Base-by-base conservation (phyloP, 768 basidiomycete species). In the Mrakia hoshinonis region DNA sequence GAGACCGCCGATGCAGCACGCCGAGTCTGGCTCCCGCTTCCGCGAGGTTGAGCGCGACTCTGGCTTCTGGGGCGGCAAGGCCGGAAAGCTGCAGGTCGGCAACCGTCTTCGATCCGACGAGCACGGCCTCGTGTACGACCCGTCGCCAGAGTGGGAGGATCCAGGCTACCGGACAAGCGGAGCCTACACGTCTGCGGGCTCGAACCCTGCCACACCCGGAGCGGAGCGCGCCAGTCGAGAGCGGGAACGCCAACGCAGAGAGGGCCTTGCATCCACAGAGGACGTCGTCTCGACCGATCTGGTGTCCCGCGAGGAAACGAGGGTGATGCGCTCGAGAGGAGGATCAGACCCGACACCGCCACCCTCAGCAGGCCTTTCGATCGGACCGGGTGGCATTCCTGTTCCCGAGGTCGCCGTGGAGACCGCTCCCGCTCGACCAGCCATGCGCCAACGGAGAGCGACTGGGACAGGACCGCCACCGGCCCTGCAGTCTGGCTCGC, bases 21-120 rank as follows among this genome's bases (percentile, higher is more conserved):
- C 1, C 20, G 46, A 61, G 12, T 61, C 58, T 36, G 55, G 55
- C 3, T 67, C 65, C 7, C n/a, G 52, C 24, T 67, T 67, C 29
- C 26, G 52, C 4, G 66, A 67, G 24, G 38, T 67, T n/a, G 66
- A 67, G 12, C 66, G 66, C 15, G 66, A 67, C 49, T 67, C 66
- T 3, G 66, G 66, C 49, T 67, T 67, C 52, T 67, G 48, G 11
- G 66, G 66, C 10, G 66, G 66, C 1, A 49, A 52, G 38, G 12
- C 15, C 15, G 48, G 48, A 5, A 67, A 67, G 15, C 49, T 67
- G 10, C 26, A 49, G 29, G n/a, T 52, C n/a, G 66, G 66, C 0
- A 67, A 49, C 11, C 48, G 49, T 26, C 66, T 67, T 38, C 58
- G 58, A 10, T 31, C 58, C 2, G 58, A 61, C 58, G 31, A 29